phyloP scores from a whole-genome alignment of 306 rosid genomes.

The Trichosanthes cucumerina region DNA sequence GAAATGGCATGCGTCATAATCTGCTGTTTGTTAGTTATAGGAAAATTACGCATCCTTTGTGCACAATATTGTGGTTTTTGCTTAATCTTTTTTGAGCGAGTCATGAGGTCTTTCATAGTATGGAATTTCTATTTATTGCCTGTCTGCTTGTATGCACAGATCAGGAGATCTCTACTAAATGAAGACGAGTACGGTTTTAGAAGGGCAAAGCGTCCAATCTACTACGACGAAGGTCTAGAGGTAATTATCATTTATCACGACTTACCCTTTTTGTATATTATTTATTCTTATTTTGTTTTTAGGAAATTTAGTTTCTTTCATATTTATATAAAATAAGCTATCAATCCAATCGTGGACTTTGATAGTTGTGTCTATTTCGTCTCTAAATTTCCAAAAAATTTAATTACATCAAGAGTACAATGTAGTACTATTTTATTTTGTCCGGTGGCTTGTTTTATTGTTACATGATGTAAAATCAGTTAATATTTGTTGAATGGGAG shows the following conservation, averaged over 20 bases:
- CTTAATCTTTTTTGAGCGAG: neutral
- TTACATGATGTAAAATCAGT: neutral
- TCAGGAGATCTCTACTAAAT: constrained; percentile 65
- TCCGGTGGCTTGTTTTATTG: neutral
- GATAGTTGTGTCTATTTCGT: neutral
- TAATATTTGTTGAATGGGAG: neutral
- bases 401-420: neutral
- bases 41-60: neutral
- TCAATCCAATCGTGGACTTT: neutral
- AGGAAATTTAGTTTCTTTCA: neutral
- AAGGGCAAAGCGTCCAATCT: constrained; percentile 71
- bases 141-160: constrained; percentile 27
- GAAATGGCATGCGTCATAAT: neutral
- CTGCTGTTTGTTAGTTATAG: neutral
- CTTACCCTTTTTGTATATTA: neutral
- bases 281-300: neutral
- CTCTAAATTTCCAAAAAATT: neutral
- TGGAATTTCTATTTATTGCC: neutral
- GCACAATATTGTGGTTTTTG: neutral
- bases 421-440: neutral
- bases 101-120: neutral
- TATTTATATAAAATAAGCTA: neutral
- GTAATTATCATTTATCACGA: constrained; percentile 23
- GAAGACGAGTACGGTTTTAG: constrained; percentile 87
- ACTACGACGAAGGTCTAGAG: constrained; percentile 92